Evolutionary conservation across 768 basidiomycete genomes (phyloP), one percentile per base, ranked within the genome.

Genomic region (Serendipita sp.): DNA sequence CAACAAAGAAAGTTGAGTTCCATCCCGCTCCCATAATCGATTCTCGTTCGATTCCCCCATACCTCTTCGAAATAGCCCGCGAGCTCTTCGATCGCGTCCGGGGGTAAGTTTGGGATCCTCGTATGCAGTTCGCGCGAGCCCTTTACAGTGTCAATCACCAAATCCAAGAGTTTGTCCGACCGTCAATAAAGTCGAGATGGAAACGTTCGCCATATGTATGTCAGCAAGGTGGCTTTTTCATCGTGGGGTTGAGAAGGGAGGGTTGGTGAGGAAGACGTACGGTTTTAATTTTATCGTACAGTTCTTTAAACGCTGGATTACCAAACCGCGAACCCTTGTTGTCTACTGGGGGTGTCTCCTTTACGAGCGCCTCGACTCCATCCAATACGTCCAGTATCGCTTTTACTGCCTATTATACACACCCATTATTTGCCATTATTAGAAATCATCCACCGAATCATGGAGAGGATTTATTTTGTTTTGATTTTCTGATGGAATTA

Each of bases 11-110:
- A 99, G 74, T 97, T 95, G 48, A 98, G 79, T 72, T 99, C 96
- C 95, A 98, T 98, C 13, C 96, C 96, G 70, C 93, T 96, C n/a
- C 96, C 96, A 74, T 99, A 99, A 74, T 99, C 96, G 64, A 99
- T 92, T 7, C 96, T 79, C 56, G 86, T 83, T 34, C 88, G 78
- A 73, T 89, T 96, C 0, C 96, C 96, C 94, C 94, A 98, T 15
- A 86, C 76, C 71, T 94, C 90, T 44, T 78, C 75, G 70, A 98
- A 88, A 72, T 98, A 99, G 0, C 77, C 79, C 1, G 85, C 81
- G 2, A 96, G 74, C 71, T 97, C 95, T 3, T 77, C 71, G 2
- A 83, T 78, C 0, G 84, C 80, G 2, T 82, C 82, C 2, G 70
- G 56, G 0, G 86, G 82, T 1, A 93, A 72, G 3, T 78, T 77